These are phyloP conservation scores for Jaltomata sinuosa DNA, from an alignment of 257 asterid species.

Conservation along the genomic window DNA sequence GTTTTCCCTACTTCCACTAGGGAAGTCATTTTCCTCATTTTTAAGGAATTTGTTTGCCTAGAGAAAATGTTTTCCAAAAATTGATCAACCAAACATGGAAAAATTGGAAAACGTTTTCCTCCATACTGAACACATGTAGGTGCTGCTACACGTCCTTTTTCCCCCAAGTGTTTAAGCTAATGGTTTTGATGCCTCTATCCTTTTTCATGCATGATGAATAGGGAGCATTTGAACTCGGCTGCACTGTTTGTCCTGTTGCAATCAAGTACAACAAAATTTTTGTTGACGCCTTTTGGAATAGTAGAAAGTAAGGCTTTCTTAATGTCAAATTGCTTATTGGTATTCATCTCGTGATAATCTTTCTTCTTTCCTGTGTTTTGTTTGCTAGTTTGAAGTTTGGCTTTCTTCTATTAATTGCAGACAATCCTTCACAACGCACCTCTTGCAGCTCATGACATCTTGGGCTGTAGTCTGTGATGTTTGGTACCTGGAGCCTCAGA, in stretches of 20 bases:
- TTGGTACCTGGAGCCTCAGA: constrained; percentile 97
- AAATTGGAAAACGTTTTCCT: background rate
- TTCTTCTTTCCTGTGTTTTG: background rate
- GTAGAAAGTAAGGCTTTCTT: constrained; percentile 47
- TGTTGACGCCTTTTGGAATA: constrained; percentile 98
- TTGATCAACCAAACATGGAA: too few species aligned
- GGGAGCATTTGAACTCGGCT: constrained; percentile 95
- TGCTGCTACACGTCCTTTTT: background rate
- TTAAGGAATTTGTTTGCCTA: background rate
- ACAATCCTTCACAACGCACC: constrained; percentile 87
- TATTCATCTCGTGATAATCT: background rate
- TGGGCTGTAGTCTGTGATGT: constrained; percentile 99
- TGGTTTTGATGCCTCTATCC: background rate
- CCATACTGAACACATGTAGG: background rate
- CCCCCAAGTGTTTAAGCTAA: background rate
- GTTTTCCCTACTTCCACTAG: background rate
- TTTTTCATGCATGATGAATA: constrained; percentile 18
- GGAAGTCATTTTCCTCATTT: background rate
- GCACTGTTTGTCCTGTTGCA: constrained; percentile 95
- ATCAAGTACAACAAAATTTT: constrained; percentile 91
- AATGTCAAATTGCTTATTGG: background rate
- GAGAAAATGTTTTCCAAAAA: background rate
- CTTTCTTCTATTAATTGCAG: constrained; percentile 28
- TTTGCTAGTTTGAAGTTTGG: background rate
- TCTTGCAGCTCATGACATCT: constrained; percentile 97